Evolutionary conservation across 2,329 filamentous ascomycete genomes (phyloP).

Genomic region (Cytospora piceicola): DNA sequence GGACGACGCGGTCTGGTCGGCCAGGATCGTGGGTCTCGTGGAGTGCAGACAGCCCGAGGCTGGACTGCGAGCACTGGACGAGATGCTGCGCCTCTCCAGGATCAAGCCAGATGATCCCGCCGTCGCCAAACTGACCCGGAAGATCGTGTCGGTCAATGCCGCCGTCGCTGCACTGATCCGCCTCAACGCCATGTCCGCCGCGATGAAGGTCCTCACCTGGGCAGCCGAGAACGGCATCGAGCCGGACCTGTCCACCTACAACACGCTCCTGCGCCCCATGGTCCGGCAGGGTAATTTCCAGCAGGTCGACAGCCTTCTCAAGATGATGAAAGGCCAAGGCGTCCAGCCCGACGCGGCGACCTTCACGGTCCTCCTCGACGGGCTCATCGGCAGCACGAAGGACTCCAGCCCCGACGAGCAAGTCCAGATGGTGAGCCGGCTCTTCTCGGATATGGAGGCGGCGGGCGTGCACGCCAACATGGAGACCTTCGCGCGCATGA

Average conservation of each 20-base stretch:
- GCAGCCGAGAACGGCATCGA: slow-evolving; percentile 58
- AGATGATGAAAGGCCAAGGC: slow-evolving; percentile 59
- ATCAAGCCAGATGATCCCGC: slow-evolving; percentile 37
- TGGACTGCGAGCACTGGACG: slow-evolving; percentile 66
- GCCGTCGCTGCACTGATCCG: slow-evolving; percentile 66
- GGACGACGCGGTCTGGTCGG: slow-evolving; percentile 71
- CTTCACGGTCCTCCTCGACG: slow-evolving; percentile 73
- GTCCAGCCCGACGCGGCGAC: slow-evolving; percentile 69
- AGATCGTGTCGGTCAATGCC: slow-evolving; percentile 69
- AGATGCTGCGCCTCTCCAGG: slow-evolving; percentile 59
- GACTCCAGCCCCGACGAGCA: slow-evolving; percentile 53
- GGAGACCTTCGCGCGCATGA: slow-evolving; percentile 70
- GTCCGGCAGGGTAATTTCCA: slow-evolving; percentile 53
- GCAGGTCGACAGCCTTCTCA: slow-evolving; percentile 57
- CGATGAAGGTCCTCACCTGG: slow-evolving; percentile 62
- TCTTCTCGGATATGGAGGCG: slow-evolving; percentile 62
- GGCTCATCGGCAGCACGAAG: slow-evolving; percentile 51
- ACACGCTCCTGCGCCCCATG: slow-evolving; percentile 67
- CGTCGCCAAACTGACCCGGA: slow-evolving; percentile 57
- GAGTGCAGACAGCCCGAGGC: slow-evolving; percentile 54
- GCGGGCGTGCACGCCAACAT: slow-evolving; percentile 62
- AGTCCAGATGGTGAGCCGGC: slow-evolving; percentile 51
- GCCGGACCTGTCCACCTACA: slow-evolving; percentile 66
- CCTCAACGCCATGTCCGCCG: slow-evolving; percentile 50
- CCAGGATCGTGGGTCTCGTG: slow-evolving; percentile 69